Percentiles rank a stretch among this genome's conserved stretches.
Evolutionary conservation across 1,139 yeast species (phyloP).

Genomic region (Diutina neorugosa): DNA sequence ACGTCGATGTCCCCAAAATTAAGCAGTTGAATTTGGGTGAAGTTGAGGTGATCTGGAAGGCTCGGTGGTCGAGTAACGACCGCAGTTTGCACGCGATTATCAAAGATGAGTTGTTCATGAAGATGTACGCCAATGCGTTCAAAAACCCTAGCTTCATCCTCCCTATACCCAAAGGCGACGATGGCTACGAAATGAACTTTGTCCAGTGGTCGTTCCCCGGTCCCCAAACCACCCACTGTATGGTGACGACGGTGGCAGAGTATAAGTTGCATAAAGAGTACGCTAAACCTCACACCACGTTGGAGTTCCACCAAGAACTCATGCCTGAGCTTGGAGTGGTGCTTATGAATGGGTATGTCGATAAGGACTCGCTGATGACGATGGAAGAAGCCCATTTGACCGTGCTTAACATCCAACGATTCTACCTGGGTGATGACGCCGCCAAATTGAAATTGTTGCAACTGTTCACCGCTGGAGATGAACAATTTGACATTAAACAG

Average conservation of each 20-base stretch:
- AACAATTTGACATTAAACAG: slow-evolving; percentile 49
- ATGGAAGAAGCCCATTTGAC: slow-evolving; percentile 70
- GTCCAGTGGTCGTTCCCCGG: slow-evolving; percentile 93
- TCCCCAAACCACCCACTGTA: slow-evolving; percentile 72
- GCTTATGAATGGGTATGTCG: slow-evolving; percentile 81
- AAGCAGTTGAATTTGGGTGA: slow-evolving; percentile 46
- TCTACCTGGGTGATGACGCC: slow-evolving; percentile 60
- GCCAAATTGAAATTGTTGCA: slow-evolving; percentile 44
- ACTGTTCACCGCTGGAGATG: slow-evolving; percentile 60
- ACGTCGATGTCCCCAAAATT: slow-evolving; percentile 57
- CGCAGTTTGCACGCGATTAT: slow-evolving; percentile 56
- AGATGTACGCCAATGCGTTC: slow-evolving; percentile 55
- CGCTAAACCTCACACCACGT: slow-evolving; percentile 90
- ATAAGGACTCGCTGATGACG: slow-evolving; percentile 51
- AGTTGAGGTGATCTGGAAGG: slow-evolving; percentile 79
- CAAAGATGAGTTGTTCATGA: slow-evolving; percentile 41
- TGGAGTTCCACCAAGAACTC: slow-evolving; percentile 79
- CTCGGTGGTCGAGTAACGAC: slow-evolving; percentile 59
- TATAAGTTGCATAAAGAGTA: slow-evolving; percentile 83
- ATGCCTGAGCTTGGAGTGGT: slow-evolving; percentile 50
- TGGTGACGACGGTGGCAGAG: slow-evolving; percentile 87
- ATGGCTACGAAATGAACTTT: slow-evolving; percentile 74
- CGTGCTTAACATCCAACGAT: slow-evolving; percentile 72
- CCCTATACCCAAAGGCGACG: slow-evolving; percentile 48
- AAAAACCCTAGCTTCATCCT: slow-evolving; percentile 64